A percentile compares a stretch with the other conserved stretches of the same genome.
Conservation (phyloP, 768 basidiomycete genomes). For the Panaeolus papilionaceus region DNA sequence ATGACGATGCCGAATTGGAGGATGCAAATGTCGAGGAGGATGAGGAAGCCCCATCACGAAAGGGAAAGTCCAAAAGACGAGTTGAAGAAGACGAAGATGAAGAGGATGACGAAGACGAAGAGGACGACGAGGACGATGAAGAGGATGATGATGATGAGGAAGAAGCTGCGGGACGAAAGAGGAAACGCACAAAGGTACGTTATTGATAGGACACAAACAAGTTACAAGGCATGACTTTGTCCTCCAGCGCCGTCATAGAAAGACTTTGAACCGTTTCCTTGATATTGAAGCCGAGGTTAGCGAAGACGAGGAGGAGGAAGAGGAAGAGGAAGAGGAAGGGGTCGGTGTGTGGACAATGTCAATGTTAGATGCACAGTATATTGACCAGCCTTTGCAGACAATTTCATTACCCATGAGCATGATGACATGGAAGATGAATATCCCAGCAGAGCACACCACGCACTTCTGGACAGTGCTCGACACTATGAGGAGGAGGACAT, state of each 20-base stretch:
- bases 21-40: constrained; percentile 38
- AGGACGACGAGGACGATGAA: constrained; percentile 60
- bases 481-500: constrained; percentile 74
- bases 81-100: constrained; percentile 33
- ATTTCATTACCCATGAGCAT: constrained; percentile 73
- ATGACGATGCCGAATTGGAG: constrained; percentile 48
- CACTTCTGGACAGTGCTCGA: constrained; percentile 67
- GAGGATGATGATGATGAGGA: constrained; percentile 67
- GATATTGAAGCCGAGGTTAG: constrained; percentile 97
- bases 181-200: constrained; percentile 68
- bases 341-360: constrained; percentile 41
- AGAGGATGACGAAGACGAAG: constrained; percentile 45
- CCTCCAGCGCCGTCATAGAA: constrained; percentile 68
- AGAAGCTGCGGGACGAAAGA: constrained; percentile 50
- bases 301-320: constrained; percentile 95
- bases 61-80: constrained; percentile 16
- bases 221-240: constrained; percentile 16
- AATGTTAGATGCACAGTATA: not conserved
- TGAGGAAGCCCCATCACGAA: constrained; percentile 15
- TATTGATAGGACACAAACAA: not conserved
- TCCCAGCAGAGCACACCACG: constrained; percentile 63
- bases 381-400: constrained; percentile 46
- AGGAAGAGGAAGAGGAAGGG: constrained; percentile 77
- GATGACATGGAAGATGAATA: constrained; percentile 64
- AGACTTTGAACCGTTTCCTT: constrained; percentile 80